Conservation (phyloP, 2,329 filamentous ascomycete species). For the Aspergillus nomiae region DNA sequence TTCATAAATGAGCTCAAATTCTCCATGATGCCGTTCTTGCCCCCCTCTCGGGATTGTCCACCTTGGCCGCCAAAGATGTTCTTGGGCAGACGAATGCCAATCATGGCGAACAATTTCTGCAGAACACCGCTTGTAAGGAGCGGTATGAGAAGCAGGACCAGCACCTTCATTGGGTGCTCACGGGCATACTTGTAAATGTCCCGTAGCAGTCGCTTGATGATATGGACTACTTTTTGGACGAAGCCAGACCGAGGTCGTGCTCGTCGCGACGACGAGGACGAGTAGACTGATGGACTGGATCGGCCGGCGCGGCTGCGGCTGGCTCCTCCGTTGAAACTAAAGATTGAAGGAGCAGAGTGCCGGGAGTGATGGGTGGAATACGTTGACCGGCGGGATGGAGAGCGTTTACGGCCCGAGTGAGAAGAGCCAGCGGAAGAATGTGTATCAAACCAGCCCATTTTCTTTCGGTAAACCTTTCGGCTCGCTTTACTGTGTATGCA, state of each 20-base stretch:
- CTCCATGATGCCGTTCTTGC: constrained; percentile 32
- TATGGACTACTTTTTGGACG: constrained; percentile 70
- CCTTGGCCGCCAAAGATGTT: constrained; percentile 50
- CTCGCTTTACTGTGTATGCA: background rate
- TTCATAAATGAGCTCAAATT: constrained; percentile 35
- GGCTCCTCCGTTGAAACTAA: constrained; percentile 42
- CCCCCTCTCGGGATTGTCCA: constrained; percentile 30
- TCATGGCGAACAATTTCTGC: constrained; percentile 72
- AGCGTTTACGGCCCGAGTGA: constrained; percentile 36
- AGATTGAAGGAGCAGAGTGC: constrained; percentile 49
- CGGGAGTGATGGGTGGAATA: constrained; percentile 41
- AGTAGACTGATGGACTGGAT: constrained; percentile 51
- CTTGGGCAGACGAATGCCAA: constrained; percentile 76
- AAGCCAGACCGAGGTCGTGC: constrained; percentile 77
- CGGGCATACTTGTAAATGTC: constrained; percentile 81
- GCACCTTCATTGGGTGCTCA: constrained; percentile 81
- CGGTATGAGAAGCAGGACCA: constrained; percentile 84
- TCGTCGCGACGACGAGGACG: constrained; percentile 73
- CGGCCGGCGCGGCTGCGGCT: constrained; percentile 33
- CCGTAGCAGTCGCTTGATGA: constrained; percentile 76
- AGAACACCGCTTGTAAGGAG: constrained; percentile 82
- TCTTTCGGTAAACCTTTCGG: constrained; percentile 3
- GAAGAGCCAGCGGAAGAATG: constrained; percentile 32
- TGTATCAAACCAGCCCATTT: constrained; percentile 53
- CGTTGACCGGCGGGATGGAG: constrained; percentile 36